Evolutionary conservation across 2,329 filamentous ascomycete genomes (phyloP).

Genomic region (Lachnum nothofagi): DNA sequence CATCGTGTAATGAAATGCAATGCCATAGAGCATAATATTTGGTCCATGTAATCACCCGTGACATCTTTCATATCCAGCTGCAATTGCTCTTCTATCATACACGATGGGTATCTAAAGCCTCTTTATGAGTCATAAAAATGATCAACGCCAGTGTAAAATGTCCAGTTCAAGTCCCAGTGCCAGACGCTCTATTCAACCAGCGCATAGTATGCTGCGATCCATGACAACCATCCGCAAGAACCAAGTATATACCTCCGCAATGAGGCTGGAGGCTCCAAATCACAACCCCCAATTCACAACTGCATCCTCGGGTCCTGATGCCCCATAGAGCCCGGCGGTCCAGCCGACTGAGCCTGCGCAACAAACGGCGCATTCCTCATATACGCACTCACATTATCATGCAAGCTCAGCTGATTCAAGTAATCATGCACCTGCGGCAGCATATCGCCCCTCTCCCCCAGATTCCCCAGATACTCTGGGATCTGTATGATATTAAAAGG

Average conservation of each 20-base stretch:
- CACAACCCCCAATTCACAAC: not conserved
- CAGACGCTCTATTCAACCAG: not conserved
- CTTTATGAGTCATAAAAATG: not conserved
- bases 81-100: not conserved
- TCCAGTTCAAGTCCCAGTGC: not conserved
- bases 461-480: slow-evolving; percentile 63
- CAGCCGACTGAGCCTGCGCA: slow-evolving; percentile 4
- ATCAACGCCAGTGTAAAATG: slow-evolving; percentile 3
- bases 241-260: too few relatives aligned
- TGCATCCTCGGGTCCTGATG: not conserved
- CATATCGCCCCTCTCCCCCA: slow-evolving; percentile 38
- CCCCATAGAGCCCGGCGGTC: not conserved
- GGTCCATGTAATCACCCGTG: not conserved
- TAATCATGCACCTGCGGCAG: slow-evolving; percentile 59
- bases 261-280: too few relatives aligned
- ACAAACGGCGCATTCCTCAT: slow-evolving; percentile 49
- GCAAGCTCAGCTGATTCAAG: slow-evolving; percentile 49
- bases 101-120: slow-evolving; percentile 7
- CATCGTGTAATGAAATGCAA: slow-evolving; percentile 2
- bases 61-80: not conserved
- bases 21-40: not conserved
- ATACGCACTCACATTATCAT: slow-evolving; percentile 58
- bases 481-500: slow-evolving; percentile 78
- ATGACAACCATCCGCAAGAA: too few relatives aligned
- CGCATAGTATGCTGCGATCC: not conserved